Base-by-base conservation (phyloP, 75 land plant species). In the Picea glauca region DNA sequence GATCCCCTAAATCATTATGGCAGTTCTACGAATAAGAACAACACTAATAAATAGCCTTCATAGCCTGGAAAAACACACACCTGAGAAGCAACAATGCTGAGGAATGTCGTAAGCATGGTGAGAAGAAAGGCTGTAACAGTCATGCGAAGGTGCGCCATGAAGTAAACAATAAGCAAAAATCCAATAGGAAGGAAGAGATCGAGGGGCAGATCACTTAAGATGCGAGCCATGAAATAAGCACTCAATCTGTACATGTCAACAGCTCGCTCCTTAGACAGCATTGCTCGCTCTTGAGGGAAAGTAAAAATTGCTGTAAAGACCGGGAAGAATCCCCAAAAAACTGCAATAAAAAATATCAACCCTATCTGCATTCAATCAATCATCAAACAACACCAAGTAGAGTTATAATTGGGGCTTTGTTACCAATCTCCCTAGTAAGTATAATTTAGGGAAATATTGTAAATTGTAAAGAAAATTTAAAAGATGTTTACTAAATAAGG, bases 221-320 rank as follows among this genome's bases (percentile, higher is more conserved):
- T 96, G 54, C 98, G 88, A 17, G 96, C 94, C 82, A 92, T 38
- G 78, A 96, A 94, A 78, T 96, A 96, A 46, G 99, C 91, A 82
- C 95, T 94, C 30, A 96, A 79, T 62, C 91, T 86, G 73, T 96
- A 96, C 89, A 94, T 92, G 76, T 94, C 98, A 15, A 87, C 97
- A 58, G 95, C 88, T 68, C 98, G 40, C 86, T 96, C 99, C 80
- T 96, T 96, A 8, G 81, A 78, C 12, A 96, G 74, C 95, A 96
- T 94, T 13, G 99, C 98, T 80, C 99, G 85, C 75, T 96, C 99
- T 90, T 90, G 95, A 58, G 98, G 93, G 81, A 96, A 96, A 30
- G 98, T 91, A 76, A 91, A 92, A 67, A 96, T 89, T 46, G 99
- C 95, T 33, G 91, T 90, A 80, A 92, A 92, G 17, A 96, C 90